phyloP scores from a whole-genome alignment of 495 filamentous ascomycete species.

The Neurospora intermedia region DNA sequence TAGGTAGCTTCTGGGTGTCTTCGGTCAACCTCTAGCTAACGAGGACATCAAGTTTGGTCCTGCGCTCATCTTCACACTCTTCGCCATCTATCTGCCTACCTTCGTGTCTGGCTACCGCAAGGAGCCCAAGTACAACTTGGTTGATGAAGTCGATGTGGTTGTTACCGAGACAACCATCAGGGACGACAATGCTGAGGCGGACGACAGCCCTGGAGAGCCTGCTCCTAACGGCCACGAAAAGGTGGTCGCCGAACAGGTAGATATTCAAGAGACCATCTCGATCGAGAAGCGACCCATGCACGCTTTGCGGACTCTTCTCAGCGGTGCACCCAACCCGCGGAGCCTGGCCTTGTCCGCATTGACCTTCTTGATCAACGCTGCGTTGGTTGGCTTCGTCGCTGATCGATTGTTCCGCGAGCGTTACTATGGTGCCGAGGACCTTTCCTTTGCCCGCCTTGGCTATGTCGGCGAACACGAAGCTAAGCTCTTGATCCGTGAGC shows the following conservation, averaged over 20 bases:
- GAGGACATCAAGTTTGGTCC: constrained; percentile 42
- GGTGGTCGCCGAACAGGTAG: constrained; percentile 35
- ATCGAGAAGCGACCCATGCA: constrained; percentile 27
- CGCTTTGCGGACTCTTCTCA: constrained; percentile 52
- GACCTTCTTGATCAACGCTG: constrained; percentile 60
- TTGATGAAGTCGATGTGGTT: constrained; percentile 52
- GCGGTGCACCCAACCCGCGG: constrained; percentile 63
- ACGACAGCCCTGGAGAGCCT: constrained; percentile 6
- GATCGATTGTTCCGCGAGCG: constrained; percentile 67
- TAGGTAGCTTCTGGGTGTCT: constrained; percentile 14
- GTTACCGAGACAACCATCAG: constrained; percentile 40
- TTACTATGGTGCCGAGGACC: constrained; percentile 57
- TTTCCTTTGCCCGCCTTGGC: constrained; percentile 74
- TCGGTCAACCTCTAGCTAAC: constrained; percentile 2
- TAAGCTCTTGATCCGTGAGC: constrained; percentile 75
- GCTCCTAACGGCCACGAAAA: not conserved
- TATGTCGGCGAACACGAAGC: constrained; percentile 76
- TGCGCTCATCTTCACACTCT: constrained; percentile 54
- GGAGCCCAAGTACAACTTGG: constrained; percentile 47
- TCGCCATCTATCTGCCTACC: constrained; percentile 62
- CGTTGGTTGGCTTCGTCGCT: constrained; percentile 51
- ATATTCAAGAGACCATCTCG: constrained; percentile 41
- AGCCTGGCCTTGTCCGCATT: constrained; percentile 44
- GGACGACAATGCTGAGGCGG: constrained; percentile 17
- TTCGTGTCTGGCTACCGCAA: constrained; percentile 49